A percentile compares a stretch with the other conserved stretches of the same genome.
phyloP scores from a whole-genome alignment of 1,284 basidiomycete genomes.

The Flammula alnicola region DNA sequence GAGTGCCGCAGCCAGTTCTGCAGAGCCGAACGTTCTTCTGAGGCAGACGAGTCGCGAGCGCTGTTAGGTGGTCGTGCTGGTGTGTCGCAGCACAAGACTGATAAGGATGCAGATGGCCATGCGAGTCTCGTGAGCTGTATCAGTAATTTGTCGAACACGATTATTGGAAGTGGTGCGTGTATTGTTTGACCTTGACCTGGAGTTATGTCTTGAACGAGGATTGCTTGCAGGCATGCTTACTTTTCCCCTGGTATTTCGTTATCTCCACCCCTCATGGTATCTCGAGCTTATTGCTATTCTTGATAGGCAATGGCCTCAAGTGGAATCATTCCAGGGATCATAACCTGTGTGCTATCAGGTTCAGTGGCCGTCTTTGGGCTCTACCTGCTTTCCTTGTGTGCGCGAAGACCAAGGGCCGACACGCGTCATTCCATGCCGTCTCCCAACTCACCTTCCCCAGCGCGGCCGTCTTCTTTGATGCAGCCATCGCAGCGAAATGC shows the following conservation, averaged over 20 bases:
- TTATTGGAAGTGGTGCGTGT: constrained; percentile 82
- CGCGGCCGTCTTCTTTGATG: constrained; percentile 86
- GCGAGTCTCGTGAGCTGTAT: constrained; percentile 69
- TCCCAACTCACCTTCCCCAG: constrained; percentile 85
- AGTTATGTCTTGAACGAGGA: background rate
- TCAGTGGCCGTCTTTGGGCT: constrained; percentile 84
- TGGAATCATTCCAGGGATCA: constrained; percentile 84
- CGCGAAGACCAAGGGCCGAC: constrained; percentile 78
- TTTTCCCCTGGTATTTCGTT: constrained; percentile 66
- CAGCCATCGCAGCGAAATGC: constrained; percentile 95
- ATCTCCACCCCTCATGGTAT: background rate
- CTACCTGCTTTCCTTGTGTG: constrained; percentile 88
- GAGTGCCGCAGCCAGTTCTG: constrained; percentile 43
- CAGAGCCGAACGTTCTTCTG: constrained; percentile 28
- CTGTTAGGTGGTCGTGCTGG: constrained; percentile 54
- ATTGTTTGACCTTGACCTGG: background rate
- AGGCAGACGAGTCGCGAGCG: constrained; percentile 50
- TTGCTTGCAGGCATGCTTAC: constrained; percentile 73
- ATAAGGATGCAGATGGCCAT: constrained; percentile 55
- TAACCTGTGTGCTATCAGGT: constrained; percentile 90
- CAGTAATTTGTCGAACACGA: constrained; percentile 84
- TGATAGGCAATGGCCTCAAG: constrained; percentile 82
- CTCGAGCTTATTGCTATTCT: constrained; percentile 14
- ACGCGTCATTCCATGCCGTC: constrained; percentile 88
- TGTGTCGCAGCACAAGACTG: constrained; percentile 29